phyloP scores from a whole-genome alignment of 805 yeast genomes.

The Debaryomyces prosopidis region DNA sequence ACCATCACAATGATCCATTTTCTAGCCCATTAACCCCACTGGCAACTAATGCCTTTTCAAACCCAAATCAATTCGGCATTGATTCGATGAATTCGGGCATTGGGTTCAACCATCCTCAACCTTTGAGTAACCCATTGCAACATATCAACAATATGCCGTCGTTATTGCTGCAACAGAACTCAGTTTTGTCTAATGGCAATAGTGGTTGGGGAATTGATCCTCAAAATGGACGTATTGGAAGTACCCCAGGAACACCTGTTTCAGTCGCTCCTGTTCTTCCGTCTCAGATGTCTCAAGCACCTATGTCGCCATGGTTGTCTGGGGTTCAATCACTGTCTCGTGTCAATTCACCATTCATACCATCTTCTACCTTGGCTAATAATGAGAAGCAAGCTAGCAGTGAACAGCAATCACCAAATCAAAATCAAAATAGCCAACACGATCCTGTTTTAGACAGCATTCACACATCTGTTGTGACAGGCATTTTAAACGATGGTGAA shows the following conservation, averaged over 20 bases:
- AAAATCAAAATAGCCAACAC: constrained; percentile 9
- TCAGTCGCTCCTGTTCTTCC: constrained; percentile 21
- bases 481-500: constrained; percentile 34
- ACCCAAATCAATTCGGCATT: constrained; percentile 25
- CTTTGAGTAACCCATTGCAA: constrained; percentile 7
- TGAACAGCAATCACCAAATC: not conserved
- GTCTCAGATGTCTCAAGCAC: constrained; percentile 31
- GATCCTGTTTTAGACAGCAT: constrained; percentile 38
- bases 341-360: constrained; percentile 42
- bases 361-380: constrained; percentile 14
- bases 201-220: constrained; percentile 42
- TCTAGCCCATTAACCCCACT: constrained; percentile 11
- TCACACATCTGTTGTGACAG: constrained; percentile 42
- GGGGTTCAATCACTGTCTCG: constrained; percentile 34
- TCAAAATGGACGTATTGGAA: constrained; percentile 15
- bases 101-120: constrained; percentile 10
- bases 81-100: constrained; percentile 19
- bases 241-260: constrained; percentile 31
- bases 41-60: constrained; percentile 8
- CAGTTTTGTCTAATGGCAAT: constrained; percentile 31
- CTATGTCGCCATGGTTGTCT: constrained; percentile 44
- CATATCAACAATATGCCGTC: constrained; percentile 29
- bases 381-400: not conserved
- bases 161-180: constrained; percentile 33
- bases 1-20: constrained; percentile 17